A percentile compares a stretch with the other conserved stretches of the same genome.
These are phyloP conservation scores for Phytophthora sp. DNA, from an alignment of 352 stramenopile species.

Conservation along the genomic window DNA sequence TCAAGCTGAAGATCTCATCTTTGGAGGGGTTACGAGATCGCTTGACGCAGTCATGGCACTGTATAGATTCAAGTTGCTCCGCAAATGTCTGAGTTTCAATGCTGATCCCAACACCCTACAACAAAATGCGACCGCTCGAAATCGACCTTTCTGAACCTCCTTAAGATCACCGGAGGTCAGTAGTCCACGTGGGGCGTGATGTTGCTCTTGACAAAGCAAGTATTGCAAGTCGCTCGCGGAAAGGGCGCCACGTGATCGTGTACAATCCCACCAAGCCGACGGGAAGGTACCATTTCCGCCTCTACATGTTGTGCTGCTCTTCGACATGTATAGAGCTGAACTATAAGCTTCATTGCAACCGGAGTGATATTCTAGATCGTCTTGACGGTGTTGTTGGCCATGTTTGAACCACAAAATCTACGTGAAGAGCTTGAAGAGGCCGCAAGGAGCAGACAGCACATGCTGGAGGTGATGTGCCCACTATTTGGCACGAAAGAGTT, in stretches of 20 bases:
- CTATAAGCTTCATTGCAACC: slow-evolving; percentile 15
- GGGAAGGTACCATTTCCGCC: slow-evolving; percentile 5
- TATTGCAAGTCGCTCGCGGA: not conserved
- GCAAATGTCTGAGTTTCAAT: not conserved
- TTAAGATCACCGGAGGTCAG: not conserved
- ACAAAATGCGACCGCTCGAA: not conserved
- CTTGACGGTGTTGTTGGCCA: too few species aligned
- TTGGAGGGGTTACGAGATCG: not conserved
- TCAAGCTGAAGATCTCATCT: not conserved
- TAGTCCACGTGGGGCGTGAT: not conserved
- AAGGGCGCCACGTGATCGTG: not conserved
- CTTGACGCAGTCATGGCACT: not conserved
- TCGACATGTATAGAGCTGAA: not conserved
- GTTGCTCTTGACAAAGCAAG: not conserved
- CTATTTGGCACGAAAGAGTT: too few species aligned
- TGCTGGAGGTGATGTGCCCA: too few species aligned
- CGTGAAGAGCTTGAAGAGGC: too few species aligned
- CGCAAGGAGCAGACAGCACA: too few species aligned
- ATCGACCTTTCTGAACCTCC: not conserved
- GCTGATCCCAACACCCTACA: not conserved
- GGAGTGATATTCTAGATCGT: too few species aligned
- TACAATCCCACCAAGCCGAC: not conserved
- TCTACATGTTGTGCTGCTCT: slow-evolving; percentile 9
- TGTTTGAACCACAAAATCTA: too few species aligned
- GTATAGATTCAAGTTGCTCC: not conserved